phyloP scores from a whole-genome alignment of 1,284 basidiomycete genomes.

The Leccinum ponderosum region DNA sequence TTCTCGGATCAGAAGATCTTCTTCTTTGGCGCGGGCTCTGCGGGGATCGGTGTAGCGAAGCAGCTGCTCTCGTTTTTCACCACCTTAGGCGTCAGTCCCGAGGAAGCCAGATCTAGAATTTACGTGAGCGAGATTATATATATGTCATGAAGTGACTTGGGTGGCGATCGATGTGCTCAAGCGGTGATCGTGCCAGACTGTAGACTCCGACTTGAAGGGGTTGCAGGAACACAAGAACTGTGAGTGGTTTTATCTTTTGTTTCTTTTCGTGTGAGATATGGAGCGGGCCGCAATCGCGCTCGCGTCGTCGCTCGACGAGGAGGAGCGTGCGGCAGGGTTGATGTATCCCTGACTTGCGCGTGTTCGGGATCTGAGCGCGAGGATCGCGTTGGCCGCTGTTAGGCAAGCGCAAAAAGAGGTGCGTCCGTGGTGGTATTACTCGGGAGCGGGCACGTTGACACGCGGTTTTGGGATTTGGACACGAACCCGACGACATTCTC shows the following conservation, averaged over 20 bases:
- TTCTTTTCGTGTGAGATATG: conserved; percentile 18
- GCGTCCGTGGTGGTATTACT: conserved; percentile 15
- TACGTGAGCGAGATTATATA: conserved; percentile 49
- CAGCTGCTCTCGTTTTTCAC: conserved; percentile 78
- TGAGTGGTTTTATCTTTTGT: conserved; percentile 23
- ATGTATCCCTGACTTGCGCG: conserved; percentile 65
- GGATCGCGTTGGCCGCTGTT: conserved; percentile 63
- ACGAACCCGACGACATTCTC: conserved; percentile 43
- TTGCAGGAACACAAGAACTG: conserved; percentile 76
- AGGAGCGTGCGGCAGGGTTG: conserved; percentile 56
- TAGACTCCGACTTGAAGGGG: conserved; percentile 66
- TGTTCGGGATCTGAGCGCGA: conserved; percentile 69
- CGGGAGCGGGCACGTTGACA: background rate
- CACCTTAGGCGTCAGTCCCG: conserved; percentile 57
- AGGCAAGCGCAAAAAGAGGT: conserved; percentile 67
- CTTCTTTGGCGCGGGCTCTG: conserved; percentile 79
- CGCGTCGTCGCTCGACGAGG: conserved; percentile 58
- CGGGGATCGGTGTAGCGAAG: conserved; percentile 81
- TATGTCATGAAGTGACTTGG: background rate
- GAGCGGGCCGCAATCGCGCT: conserved; percentile 63
- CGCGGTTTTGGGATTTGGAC: conserved; percentile 40
- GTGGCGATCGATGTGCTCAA: conserved; percentile 11
- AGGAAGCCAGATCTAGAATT: conserved; percentile 68
- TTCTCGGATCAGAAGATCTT: conserved; percentile 76
- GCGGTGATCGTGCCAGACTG: conserved; percentile 42